phyloP scores from a whole-genome alignment of 2,329 filamentous ascomycete species.

The Leptographium lundbergii region DNA sequence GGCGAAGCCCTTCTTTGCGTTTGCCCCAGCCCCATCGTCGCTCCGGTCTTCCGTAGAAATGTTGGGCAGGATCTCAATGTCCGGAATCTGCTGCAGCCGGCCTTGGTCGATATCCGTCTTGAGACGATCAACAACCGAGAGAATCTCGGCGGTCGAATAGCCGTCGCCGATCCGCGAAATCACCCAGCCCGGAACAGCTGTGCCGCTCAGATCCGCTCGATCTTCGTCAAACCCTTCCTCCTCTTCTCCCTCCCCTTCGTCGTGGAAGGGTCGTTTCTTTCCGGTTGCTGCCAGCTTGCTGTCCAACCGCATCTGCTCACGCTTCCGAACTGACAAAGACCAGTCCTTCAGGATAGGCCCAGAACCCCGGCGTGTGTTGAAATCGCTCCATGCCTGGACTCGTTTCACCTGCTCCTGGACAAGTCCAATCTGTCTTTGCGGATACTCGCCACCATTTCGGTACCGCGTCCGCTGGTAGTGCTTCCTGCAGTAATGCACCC shows the following conservation, averaged over 20 bases:
- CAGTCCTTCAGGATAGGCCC: conserved; percentile 42
- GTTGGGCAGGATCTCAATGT: conserved; percentile 46
- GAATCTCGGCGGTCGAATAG: conserved; percentile 34
- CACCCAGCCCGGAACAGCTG: conserved; percentile 37
- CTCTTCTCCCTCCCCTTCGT: conserved; percentile 22
- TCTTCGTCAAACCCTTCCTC: conserved; percentile 16
- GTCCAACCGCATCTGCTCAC: conserved; percentile 46
- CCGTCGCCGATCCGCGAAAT: conserved; percentile 30
- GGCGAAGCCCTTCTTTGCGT: conserved; percentile 6
- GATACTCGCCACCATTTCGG: conserved; percentile 48
- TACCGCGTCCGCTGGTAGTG: conserved; percentile 70
- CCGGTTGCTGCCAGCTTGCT: conserved; percentile 20
- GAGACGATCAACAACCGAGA: conserved; percentile 32
- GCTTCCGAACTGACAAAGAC: conserved; percentile 50
- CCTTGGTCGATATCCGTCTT: conserved; percentile 30
- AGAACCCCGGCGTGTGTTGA: conserved; percentile 25
- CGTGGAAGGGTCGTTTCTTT: conserved; percentile 18
- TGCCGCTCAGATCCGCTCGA: conserved; percentile 21
- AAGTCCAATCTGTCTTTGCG: conserved; percentile 49
- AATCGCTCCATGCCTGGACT: conserved; percentile 49
- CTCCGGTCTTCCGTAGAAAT: conserved; percentile 20
- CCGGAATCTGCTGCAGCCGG: conserved; percentile 34
- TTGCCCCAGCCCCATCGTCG: conserved; percentile 11
- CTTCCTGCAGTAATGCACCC: conserved; percentile 69
- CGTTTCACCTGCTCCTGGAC: conserved; percentile 49